A percentile compares a stretch with the other conserved stretches of the same genome.
These are phyloP conservation scores for Arbutus unedo DNA, from an alignment of 148 eudicot species.

Conservation along the genomic window DNA sequence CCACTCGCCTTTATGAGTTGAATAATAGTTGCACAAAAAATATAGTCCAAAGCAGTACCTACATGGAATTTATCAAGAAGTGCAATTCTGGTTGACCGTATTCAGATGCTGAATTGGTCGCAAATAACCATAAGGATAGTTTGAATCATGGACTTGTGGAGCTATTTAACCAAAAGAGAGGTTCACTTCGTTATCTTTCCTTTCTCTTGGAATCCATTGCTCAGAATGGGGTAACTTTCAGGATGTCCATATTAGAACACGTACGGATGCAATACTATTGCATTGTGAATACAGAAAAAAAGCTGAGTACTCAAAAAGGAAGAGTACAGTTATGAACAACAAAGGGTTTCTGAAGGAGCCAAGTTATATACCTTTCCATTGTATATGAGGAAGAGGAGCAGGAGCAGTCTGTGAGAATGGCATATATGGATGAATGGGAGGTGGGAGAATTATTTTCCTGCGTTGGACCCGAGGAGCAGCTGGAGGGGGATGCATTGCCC, in stretches of 20 bases:
- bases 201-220: not conserved
- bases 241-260: not conserved
- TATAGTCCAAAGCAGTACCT: not conserved
- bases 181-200: not conserved
- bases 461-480: constrained; percentile 25
- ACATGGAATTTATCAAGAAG: not conserved
- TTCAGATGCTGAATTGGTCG: not conserved
- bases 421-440: constrained; percentile 6
- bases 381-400: constrained; percentile 23
- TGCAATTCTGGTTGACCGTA: not conserved
- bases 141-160: not conserved
- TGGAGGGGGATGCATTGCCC: constrained; percentile 11
- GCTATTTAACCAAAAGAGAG: not conserved
- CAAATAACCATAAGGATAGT: not conserved
- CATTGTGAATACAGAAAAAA: not conserved
- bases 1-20: not conserved
- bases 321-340: not conserved
- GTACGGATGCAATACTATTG: not conserved
- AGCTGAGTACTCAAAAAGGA: not conserved
- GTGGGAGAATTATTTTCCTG: constrained; percentile 13
- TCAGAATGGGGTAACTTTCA: not conserved
- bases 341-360: not conserved
- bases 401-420: not conserved
- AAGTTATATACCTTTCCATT: constrained; percentile 33
- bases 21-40: not conserved